Percentiles rank a stretch among this genome's conserved stretches.
These are phyloP conservation scores for Trametes hirsuta DNA, from an alignment of 1,284 basidiomycete genomes.

Conservation along the genomic window DNA sequence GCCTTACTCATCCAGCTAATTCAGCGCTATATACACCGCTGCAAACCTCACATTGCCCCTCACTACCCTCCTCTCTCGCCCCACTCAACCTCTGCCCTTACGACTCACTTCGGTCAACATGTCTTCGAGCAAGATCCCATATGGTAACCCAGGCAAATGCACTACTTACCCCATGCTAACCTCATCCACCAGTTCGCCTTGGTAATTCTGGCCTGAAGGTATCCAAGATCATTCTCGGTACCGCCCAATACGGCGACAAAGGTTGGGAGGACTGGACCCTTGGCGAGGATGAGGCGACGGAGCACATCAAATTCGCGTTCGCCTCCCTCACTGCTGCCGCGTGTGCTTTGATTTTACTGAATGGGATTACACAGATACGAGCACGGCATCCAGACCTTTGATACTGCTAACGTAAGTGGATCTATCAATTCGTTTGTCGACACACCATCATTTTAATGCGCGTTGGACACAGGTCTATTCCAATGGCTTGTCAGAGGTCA, in stretches of 20 bases:
- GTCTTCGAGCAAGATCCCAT: no score
- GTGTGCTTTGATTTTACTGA: no score
- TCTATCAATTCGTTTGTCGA: neutral
- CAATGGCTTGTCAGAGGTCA: slow-evolving; percentile 72
- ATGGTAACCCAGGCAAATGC: no score
- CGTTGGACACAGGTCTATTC: slow-evolving; percentile 28
- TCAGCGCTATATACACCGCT: no score
- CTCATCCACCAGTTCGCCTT: slow-evolving; percentile 36
- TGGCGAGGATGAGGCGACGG: slow-evolving; percentile 38
- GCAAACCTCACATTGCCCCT: no score
- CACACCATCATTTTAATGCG: neutral
- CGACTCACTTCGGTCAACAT: no score
- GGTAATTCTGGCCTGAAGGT: slow-evolving; percentile 47
- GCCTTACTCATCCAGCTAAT: no score
- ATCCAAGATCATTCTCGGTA: slow-evolving; percentile 42
- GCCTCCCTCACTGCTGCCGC: neutral
- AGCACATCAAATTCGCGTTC: slow-evolving; percentile 42
- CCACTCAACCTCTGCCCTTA: no score
- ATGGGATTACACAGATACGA: slow-evolving; percentile 21
- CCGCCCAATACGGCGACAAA: slow-evolving; percentile 41
- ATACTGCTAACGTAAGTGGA: slow-evolving; percentile 26
- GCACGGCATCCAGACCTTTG: slow-evolving; percentile 30
- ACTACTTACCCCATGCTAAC: no score
- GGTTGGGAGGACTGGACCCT: slow-evolving; percentile 41
- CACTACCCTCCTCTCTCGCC: no score